These are phyloP conservation scores for Alternaria incomplexa DNA, from an alignment of 2,329 filamentous ascomycete species.

Conservation along the genomic window DNA sequence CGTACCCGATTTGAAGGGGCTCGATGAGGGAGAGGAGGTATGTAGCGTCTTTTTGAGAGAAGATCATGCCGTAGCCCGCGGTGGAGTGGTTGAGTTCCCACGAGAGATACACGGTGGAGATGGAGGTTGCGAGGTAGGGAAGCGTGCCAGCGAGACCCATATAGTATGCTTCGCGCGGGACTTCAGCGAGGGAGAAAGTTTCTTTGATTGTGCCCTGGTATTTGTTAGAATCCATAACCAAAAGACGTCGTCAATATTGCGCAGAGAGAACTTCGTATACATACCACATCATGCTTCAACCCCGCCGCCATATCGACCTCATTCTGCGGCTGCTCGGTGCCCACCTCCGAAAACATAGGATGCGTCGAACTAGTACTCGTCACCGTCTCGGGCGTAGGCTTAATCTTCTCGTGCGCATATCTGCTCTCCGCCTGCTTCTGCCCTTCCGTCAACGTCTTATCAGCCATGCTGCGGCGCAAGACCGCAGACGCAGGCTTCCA, in stretches of 20 bases:
- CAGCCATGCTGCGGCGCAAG: conserved; percentile 52
- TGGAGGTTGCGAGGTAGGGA: conserved; percentile 79
- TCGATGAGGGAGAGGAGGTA: conserved; percentile 77
- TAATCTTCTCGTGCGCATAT: conserved; percentile 62
- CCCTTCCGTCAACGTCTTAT: conserved; percentile 50
- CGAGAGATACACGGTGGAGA: conserved; percentile 80
- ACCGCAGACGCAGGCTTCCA: conserved; percentile 42
- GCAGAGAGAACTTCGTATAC: neutral
- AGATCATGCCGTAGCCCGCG: conserved; percentile 66
- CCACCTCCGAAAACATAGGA: conserved; percentile 50
- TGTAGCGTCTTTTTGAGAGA: conserved; percentile 74
- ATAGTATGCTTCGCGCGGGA: conserved; percentile 56
- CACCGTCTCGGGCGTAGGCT: conserved; percentile 66
- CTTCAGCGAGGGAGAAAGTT: conserved; percentile 55
- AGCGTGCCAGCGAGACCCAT: conserved; percentile 59
- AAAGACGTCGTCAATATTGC: neutral
- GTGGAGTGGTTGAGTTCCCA: conserved; percentile 79
- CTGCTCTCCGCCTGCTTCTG: conserved; percentile 65
- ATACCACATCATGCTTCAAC: conserved; percentile 48
- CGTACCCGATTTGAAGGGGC: conserved; percentile 88
- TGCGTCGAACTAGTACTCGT: conserved; percentile 61
- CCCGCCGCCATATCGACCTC: conserved; percentile 57
- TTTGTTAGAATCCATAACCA: neutral
- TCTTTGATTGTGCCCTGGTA: conserved; percentile 55
- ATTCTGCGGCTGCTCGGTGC: conserved; percentile 35